These are phyloP conservation scores for Kregervanrija fluxuum DNA, from an alignment of 805 yeast genomes.

Conservation along the genomic window DNA sequence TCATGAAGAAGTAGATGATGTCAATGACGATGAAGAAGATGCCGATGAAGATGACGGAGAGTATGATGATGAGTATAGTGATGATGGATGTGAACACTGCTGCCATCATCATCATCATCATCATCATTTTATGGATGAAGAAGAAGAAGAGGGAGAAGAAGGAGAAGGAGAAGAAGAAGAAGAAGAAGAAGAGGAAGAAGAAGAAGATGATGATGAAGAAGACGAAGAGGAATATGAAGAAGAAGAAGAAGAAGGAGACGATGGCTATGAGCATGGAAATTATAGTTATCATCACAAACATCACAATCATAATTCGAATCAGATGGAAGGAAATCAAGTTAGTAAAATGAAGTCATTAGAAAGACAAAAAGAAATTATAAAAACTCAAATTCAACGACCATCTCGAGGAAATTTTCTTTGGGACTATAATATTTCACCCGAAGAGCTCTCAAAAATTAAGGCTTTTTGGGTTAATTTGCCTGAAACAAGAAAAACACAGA, in stretches of 20 bases:
- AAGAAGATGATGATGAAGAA: constrained; percentile 6
- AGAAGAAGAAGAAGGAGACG: constrained; percentile 9
- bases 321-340: background rate
- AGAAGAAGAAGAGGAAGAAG: constrained; percentile 6
- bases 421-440: constrained; percentile 32
- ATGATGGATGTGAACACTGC: constrained; percentile 8
- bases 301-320: constrained; percentile 3
- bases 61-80: constrained; percentile 9
- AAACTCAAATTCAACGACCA: constrained; percentile 15
- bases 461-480: constrained; percentile 62
- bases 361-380: constrained; percentile 15
- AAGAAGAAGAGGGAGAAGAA: constrained; percentile 7
- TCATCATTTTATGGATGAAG: constrained; percentile 3
- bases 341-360: constrained; percentile 5
- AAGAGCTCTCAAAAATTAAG: constrained; percentile 45
- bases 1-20: constrained; percentile 7
- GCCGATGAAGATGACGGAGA: constrained; percentile 8
- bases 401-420: constrained; percentile 19
- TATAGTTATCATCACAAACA: constrained; percentile 13
- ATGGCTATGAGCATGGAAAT: constrained; percentile 2
- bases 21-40: constrained; percentile 10
- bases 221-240: constrained; percentile 9
- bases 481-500: constrained; percentile 50
- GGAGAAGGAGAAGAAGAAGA: constrained; percentile 8
- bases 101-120: constrained; percentile 9